Evolutionary conservation across 2,329 filamentous ascomycete genomes (phyloP).

Genomic region (Nothophoma quercina): DNA sequence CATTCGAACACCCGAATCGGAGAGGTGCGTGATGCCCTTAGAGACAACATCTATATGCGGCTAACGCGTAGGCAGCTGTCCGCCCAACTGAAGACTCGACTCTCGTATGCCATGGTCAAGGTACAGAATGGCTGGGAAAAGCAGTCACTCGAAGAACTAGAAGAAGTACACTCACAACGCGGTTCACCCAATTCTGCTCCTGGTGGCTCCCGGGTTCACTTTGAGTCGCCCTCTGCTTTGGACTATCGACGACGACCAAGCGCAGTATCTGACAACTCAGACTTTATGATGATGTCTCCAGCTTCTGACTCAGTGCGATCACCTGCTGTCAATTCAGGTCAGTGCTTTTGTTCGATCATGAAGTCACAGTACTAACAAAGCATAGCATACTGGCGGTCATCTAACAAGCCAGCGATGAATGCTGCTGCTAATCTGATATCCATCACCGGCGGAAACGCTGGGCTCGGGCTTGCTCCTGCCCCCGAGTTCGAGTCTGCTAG

Average conservation of each 20-base stretch:
- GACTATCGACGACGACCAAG: slow-evolving; percentile 45
- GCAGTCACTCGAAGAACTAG: slow-evolving; percentile 78
- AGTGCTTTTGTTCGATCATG: slow-evolving; percentile 17
- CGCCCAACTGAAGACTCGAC: slow-evolving; percentile 78
- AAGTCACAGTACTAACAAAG: not conserved
- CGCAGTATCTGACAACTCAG: slow-evolving; percentile 46
- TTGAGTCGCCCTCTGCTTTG: slow-evolving; percentile 40
- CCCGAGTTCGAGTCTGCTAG: slow-evolving; percentile 43
- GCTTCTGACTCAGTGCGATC: slow-evolving; percentile 37
- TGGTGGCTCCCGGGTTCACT: slow-evolving; percentile 51
- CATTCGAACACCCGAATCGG: slow-evolving; percentile 72
- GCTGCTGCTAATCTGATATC: slow-evolving; percentile 39
- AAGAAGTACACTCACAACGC: slow-evolving; percentile 74
- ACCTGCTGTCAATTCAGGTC: slow-evolving; percentile 30
- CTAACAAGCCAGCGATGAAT: slow-evolving; percentile 36
- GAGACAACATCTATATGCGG: slow-evolving; percentile 18
- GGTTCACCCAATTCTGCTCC: slow-evolving; percentile 69
- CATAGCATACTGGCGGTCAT: slow-evolving; percentile 40
- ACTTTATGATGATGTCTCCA: slow-evolving; percentile 46
- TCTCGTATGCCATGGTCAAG: slow-evolving; percentile 94
- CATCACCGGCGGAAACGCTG: slow-evolving; percentile 34
- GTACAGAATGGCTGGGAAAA: slow-evolving; percentile 87
- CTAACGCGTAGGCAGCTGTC: slow-evolving; percentile 66
- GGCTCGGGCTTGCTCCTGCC: slow-evolving; percentile 42
- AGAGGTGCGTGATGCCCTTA: slow-evolving; percentile 66